phyloP scores from a whole-genome alignment of 1,284 basidiomycete genomes.

The Lignosus rhinocerotis region DNA sequence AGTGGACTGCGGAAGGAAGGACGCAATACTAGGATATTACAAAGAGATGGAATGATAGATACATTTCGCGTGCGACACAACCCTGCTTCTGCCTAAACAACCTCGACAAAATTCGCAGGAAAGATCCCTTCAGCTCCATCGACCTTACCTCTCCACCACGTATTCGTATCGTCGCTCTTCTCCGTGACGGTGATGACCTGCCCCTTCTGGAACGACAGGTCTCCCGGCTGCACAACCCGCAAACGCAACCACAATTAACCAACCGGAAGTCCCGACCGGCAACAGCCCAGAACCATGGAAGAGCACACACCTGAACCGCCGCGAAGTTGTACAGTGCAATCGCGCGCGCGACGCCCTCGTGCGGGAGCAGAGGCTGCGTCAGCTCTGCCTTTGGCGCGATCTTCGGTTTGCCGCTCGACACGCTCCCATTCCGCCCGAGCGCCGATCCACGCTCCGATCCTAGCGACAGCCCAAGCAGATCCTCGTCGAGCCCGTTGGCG shows the following conservation, averaged over 20 bases:
- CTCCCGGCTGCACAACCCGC: conserved; percentile 68
- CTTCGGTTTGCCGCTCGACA: conserved; percentile 32
- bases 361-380: conserved; percentile 44
- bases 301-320: conserved; percentile 59
- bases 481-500: conserved; percentile 26
- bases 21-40: not conserved
- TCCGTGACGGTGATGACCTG: conserved; percentile 78
- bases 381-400: conserved; percentile 53
- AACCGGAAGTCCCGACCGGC: not conserved
- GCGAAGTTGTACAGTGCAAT: conserved; percentile 81
- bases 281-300: not conserved
- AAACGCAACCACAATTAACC: not conserved
- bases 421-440: conserved; percentile 16
- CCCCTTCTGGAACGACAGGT: conserved; percentile 84
- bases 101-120: conserved; percentile 57
- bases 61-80: not conserved
- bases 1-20: not conserved
- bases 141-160: conserved; percentile 76
- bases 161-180: conserved; percentile 75
- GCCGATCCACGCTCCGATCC: conserved; percentile 16
- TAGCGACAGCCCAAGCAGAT: conserved; percentile 26
- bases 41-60: not conserved
- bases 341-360: conserved; percentile 69
- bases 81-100: conserved; percentile 31
- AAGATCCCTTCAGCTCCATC: conserved; percentile 49